These are phyloP conservation scores for Aquilaria sinensis DNA, from an alignment of 345 rosid genomes.

Conservation along the genomic window DNA sequence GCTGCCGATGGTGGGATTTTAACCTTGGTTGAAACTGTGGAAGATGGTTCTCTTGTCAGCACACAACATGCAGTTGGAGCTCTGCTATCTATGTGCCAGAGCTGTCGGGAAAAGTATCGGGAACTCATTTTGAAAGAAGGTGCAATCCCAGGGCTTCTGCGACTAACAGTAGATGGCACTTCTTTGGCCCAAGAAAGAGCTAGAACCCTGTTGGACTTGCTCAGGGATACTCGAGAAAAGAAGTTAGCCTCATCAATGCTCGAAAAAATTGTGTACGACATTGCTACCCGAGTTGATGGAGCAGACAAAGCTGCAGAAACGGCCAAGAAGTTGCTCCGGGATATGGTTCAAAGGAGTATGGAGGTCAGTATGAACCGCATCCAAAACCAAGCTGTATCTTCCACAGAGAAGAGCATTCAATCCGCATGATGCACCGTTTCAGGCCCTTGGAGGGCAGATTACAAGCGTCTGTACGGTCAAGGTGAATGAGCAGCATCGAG, in stretches of 20 bases:
- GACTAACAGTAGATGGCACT: slow-evolving; percentile 64
- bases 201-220: slow-evolving; percentile 52
- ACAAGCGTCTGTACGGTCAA: slow-evolving; percentile 13
- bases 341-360: slow-evolving; percentile 72
- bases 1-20: slow-evolving; percentile 51
- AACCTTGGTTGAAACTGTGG: slow-evolving; percentile 65
- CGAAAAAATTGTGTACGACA: slow-evolving; percentile 54
- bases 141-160: slow-evolving; percentile 70
- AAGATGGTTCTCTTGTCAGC: slow-evolving; percentile 68
- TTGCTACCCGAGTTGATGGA: slow-evolving; percentile 53
- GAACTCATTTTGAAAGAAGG: slow-evolving; percentile 69
- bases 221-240: slow-evolving; percentile 56
- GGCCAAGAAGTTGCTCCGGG: slow-evolving; percentile 58
- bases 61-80: slow-evolving; percentile 59
- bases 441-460: slow-evolving; percentile 5
- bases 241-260: slow-evolving; percentile 45
- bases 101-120: slow-evolving; percentile 51
- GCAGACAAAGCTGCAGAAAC: slow-evolving; percentile 65
- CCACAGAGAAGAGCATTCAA: slow-evolving; percentile 26
- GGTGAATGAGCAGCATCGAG: slow-evolving; percentile 7
- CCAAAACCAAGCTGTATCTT: slow-evolving; percentile 34
- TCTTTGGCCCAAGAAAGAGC: slow-evolving; percentile 59
- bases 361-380: slow-evolving; percentile 48
- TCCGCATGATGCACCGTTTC: slow-evolving; percentile 14
- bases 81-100: slow-evolving; percentile 51